Evolutionary conservation across 2,329 filamentous ascomycete genomes (phyloP), one percentile per base, ranked within the genome.

Genomic region (Cylindrodendrum hubeiense): DNA sequence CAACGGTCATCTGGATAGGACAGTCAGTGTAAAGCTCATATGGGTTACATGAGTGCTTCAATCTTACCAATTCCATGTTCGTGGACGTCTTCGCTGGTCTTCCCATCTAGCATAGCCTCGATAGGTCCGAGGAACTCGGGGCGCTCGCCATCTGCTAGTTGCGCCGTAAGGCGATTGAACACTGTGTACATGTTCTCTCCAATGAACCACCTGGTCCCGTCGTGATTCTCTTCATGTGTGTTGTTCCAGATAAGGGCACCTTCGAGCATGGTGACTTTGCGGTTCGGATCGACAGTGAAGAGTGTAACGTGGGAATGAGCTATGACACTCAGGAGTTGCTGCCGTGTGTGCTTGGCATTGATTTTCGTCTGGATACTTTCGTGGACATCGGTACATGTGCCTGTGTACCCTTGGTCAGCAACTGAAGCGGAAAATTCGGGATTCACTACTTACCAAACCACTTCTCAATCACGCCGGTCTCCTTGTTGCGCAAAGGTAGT

Each of bases 331-430:
- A 90, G 82, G 0, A 95, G 83, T 74, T 94, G 91, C 71, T 91
- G 87, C n/a, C 89, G 85, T 19, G 87, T 91, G 62, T 89, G 85
- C 66, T 88, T 89, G 17, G 90, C 90, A 52, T 86, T 85, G 66
- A 91, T 84, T 64, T 91, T 89, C 15, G 90, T 87, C 73, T 92
- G 85, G 3, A 94, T 90, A 46, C 89, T 85, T 66, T 94, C 91
- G 73, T 95, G 90, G 19, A 94, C 91, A 68, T 95, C 92, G 13
- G 92, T 94, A 72, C 90, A 94, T 1, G 91, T 94, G 17, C 84
- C 82, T 83, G 21, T 19, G 19, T 3, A 28, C 22, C 19, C 44
- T 41, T 26, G 13, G 22, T 53, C 19, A 49, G 37, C 6, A 34
- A 22, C 56, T 28, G 24, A 3, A 39, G 44, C 9, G n/a, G 7